Percentiles rank a stretch among this genome's conserved stretches.
These are phyloP conservation scores for Tulasnella sp. DNA, from an alignment of 768 basidiomycete genomes.

Conservation along the genomic window DNA sequence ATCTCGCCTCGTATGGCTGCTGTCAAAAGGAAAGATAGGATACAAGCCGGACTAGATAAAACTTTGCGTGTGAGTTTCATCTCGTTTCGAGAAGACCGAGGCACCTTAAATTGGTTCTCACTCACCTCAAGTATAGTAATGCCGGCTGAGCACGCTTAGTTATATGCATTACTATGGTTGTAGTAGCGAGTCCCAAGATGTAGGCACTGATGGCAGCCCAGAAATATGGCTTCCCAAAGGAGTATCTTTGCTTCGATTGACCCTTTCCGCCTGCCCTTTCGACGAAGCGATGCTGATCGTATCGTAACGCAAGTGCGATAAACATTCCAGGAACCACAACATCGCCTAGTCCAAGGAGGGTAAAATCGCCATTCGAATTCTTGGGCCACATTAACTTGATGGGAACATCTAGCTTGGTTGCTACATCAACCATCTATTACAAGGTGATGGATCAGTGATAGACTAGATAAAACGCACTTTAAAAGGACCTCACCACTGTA, in stretches of 20 bases:
- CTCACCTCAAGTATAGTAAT: slow-evolving; percentile 73
- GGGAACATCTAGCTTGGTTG: slow-evolving; percentile 77
- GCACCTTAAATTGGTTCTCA: not conserved
- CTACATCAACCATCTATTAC: slow-evolving; percentile 80
- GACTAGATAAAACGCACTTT: not conserved
- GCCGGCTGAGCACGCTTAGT: slow-evolving; percentile 77
- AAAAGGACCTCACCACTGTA: slow-evolving; percentile 41
- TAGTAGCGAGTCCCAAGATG: slow-evolving; percentile 51
- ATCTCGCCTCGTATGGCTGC: slow-evolving; percentile 56
- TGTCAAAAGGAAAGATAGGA: slow-evolving; percentile 50
- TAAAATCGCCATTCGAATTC: slow-evolving; percentile 32
- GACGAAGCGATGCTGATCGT: slow-evolving; percentile 47
- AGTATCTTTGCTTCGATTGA: slow-evolving; percentile 45
- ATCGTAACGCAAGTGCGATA: slow-evolving; percentile 74
- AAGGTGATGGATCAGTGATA: slow-evolving; percentile 14
- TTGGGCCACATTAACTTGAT: slow-evolving; percentile 89
- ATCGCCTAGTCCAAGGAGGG: slow-evolving; percentile 85
- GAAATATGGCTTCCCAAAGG: slow-evolving; percentile 66
- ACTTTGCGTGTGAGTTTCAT: slow-evolving; percentile 8
- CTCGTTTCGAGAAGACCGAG: not conserved
- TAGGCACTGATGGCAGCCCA: slow-evolving; percentile 55
- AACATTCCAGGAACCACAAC: slow-evolving; percentile 58
- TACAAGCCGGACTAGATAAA: slow-evolving; percentile 47
- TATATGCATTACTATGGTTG: slow-evolving; percentile 76
- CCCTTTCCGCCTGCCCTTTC: slow-evolving; percentile 41